Percentiles rank a stretch among this genome's conserved stretches.
phyloP scores from a whole-genome alignment of 2,329 filamentous ascomycete species.

The Macrophomina pseudophaseolina region DNA sequence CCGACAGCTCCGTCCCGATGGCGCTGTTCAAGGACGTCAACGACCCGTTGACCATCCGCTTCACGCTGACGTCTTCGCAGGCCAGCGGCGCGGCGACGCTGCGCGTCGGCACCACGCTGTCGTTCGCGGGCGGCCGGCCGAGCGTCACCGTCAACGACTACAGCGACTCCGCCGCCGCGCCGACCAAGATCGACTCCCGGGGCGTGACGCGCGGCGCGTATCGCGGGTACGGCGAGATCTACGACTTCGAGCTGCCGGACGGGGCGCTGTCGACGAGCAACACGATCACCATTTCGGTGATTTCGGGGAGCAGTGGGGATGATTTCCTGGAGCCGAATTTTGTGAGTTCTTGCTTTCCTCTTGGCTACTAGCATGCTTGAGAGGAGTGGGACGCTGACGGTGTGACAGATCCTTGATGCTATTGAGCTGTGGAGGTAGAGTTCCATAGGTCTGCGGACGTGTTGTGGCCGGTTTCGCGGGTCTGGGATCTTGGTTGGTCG shows the following conservation, averaged over 20 bases:
- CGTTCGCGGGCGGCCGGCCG: slow-evolving; percentile 65
- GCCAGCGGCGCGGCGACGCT: slow-evolving; percentile 60
- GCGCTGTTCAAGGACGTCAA: slow-evolving; percentile 67
- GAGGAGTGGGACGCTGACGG: not conserved
- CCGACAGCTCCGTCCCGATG: slow-evolving; percentile 65
- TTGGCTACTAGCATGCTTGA: too few relatives aligned
- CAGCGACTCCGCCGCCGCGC: slow-evolving; percentile 57
- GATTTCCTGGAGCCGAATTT: slow-evolving; percentile 64
- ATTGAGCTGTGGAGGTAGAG: slow-evolving; percentile 29
- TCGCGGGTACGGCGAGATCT: slow-evolving; percentile 67
- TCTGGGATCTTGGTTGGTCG: too few relatives aligned
- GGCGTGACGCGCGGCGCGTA: slow-evolving; percentile 71
- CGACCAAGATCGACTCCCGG: slow-evolving; percentile 67
- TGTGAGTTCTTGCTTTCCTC: slow-evolving; percentile 32
- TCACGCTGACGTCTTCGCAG: slow-evolving; percentile 56
- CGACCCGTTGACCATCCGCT: slow-evolving; percentile 64
- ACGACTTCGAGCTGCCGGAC: slow-evolving; percentile 64
- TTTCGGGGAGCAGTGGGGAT: slow-evolving; percentile 63
- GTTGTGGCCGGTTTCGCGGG: too few relatives aligned
- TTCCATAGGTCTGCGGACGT: not conserved
- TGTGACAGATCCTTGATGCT: slow-evolving; percentile 28
- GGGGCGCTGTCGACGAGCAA: slow-evolving; percentile 66
- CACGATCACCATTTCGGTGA: slow-evolving; percentile 64
- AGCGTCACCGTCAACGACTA: slow-evolving; percentile 63
- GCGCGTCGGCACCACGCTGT: slow-evolving; percentile 68